A percentile compares a stretch with the other conserved stretches of the same genome.
Conservation (phyloP, 2,329 filamentous ascomycete species). For the Colletotrichum truncatum region DNA sequence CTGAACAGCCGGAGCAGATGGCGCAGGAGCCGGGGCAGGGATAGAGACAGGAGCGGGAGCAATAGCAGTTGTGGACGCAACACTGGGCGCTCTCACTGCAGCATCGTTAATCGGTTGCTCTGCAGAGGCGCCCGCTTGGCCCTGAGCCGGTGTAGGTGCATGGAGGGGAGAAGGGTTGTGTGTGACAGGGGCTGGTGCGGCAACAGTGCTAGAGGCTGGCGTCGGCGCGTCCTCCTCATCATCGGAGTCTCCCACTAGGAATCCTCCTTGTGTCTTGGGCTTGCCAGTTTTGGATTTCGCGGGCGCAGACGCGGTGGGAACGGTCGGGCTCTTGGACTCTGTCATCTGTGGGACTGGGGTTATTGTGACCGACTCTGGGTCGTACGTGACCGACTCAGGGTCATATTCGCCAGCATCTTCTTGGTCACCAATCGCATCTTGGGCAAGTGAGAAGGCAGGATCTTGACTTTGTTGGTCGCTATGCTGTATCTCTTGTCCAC, state of each 20-base stretch:
- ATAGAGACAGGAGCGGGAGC: conserved; percentile 53
- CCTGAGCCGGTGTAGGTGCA: conserved; percentile 25
- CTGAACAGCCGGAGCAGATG: conserved; percentile 33
- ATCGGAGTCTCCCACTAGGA: conserved; percentile 68
- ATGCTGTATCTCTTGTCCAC: conserved; percentile 62
- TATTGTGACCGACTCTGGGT: conserved; percentile 62
- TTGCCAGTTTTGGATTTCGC: conserved; percentile 50
- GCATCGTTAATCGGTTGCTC: conserved; percentile 34
- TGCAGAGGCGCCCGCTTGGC: conserved; percentile 23
- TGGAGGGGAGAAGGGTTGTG: conserved; percentile 7
- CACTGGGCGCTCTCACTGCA: conserved; percentile 19
- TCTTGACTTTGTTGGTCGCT: conserved; percentile 65
- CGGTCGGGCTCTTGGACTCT: conserved; percentile 39
- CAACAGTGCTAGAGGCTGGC: conserved; percentile 14
- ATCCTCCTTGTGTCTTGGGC: conserved; percentile 68
- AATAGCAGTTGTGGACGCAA: conserved; percentile 37
- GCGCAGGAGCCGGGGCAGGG: conserved; percentile 39
- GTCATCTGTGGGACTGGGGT: conserved; percentile 36
- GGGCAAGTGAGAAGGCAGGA: conserved; percentile 51
- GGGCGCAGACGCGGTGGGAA: conserved; percentile 33
- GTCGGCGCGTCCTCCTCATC: conserved; percentile 56
- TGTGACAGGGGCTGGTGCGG: not conserved
- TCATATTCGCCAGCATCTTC: conserved; percentile 60
- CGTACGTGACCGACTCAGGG: conserved; percentile 54
- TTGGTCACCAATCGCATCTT: conserved; percentile 50